Percentiles rank a stretch among this genome's conserved stretches.
phyloP scores from a whole-genome alignment of 2,329 filamentous ascomycete species.

The Penicillium italicum region DNA sequence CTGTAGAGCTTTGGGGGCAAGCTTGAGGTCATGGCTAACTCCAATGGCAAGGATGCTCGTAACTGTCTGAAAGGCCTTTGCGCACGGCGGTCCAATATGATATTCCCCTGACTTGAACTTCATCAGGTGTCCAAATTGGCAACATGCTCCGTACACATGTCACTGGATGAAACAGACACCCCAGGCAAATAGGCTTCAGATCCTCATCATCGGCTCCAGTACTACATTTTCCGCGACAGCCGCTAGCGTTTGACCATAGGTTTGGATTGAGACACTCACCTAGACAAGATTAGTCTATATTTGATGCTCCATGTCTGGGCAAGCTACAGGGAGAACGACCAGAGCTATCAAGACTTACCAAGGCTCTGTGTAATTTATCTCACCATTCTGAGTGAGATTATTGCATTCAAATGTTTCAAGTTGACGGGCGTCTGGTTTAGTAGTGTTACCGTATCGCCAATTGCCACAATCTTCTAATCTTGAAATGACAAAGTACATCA shows the following conservation, averaged over 20 bases:
- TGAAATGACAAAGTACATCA: background rate
- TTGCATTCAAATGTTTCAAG: background rate
- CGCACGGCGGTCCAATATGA: background rate
- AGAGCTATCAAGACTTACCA: background rate
- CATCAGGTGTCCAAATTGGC: background rate
- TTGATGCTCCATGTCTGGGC: background rate
- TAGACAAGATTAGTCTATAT: background rate
- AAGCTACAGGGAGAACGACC: background rate
- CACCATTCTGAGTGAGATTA: background rate
- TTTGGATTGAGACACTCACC: background rate
- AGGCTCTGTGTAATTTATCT: background rate
- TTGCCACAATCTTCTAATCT: background rate
- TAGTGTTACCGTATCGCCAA: background rate
- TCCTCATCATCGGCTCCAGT: conserved; percentile 2
- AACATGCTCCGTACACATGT: background rate
- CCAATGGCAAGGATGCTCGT: background rate
- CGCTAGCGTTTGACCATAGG: conserved; percentile 7
- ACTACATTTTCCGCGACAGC: conserved; percentile 1
- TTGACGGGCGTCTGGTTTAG: background rate
- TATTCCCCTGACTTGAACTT: background rate
- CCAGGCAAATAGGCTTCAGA: background rate
- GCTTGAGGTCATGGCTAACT: background rate
- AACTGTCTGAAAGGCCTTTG: background rate
- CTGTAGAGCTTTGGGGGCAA: background rate
- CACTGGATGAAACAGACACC: conserved; percentile 1